These are phyloP conservation scores for Circinella umbellata DNA, from an alignment of 371 early-diverging fungal species.

Conservation along the genomic window DNA sequence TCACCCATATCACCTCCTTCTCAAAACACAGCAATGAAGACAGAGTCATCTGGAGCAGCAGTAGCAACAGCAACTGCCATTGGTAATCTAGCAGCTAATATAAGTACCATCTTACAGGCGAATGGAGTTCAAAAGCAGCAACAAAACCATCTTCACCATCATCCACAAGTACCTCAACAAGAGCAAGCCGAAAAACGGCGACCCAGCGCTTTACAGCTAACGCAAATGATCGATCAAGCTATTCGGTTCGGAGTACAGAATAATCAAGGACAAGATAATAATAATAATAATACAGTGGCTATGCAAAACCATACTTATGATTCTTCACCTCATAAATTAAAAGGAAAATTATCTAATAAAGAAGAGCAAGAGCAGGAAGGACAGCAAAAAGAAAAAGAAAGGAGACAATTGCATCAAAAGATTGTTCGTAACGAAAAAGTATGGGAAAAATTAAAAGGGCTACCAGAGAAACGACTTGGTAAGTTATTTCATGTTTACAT, in stretches of 20 bases:
- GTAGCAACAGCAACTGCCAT: slow-evolving; percentile 1
- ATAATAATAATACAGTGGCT: neutral
- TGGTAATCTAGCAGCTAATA: slow-evolving; percentile 47
- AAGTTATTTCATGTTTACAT: slow-evolving; percentile 6
- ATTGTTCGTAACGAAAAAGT: slow-evolving; percentile 56
- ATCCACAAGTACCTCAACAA: slow-evolving; percentile 25
- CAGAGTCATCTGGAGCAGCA: neutral
- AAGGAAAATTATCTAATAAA: neutral
- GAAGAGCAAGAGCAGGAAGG: slow-evolving; percentile 6
- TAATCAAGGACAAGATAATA: neutral
- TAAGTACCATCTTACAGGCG: slow-evolving; percentile 30
- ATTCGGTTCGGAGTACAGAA: slow-evolving; percentile 12
- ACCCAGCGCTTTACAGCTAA: slow-evolving; percentile 3
- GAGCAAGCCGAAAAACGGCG: slow-evolving; percentile 12
- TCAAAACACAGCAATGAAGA: slow-evolving; percentile 16
- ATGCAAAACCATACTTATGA: neutral
- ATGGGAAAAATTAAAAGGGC: slow-evolving; percentile 42
- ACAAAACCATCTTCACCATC: slow-evolving; percentile 14
- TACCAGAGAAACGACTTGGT: slow-evolving; percentile 50
- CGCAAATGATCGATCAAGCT: slow-evolving; percentile 20
- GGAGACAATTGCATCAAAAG: slow-evolving; percentile 39
- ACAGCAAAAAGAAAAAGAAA: neutral
- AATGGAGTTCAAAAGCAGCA: slow-evolving; percentile 7
- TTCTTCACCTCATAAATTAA: slow-evolving; percentile 2
- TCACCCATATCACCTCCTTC: neutral